Conservation (phyloP, 306 rosid genomes). For the Dalbergia oliveri region DNA sequence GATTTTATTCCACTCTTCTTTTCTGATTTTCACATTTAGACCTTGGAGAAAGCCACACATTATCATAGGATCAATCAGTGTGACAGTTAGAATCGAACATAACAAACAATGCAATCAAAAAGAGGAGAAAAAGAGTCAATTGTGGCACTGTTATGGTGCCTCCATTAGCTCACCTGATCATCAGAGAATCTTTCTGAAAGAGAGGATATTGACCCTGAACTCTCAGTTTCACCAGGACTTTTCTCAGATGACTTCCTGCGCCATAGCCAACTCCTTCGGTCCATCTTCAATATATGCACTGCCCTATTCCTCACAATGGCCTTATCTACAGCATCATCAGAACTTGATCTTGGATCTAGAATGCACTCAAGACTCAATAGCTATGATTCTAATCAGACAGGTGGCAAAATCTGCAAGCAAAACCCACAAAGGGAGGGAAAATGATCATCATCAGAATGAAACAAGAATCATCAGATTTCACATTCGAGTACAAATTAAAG, state of each 20-base stretch:
- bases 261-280: constrained; percentile 85
- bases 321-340: constrained; percentile 45
- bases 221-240: constrained; percentile 82
- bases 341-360: constrained; percentile 29
- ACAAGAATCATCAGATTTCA: constrained; percentile 1
- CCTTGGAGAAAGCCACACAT: background rate
- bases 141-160: background rate
- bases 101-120: constrained; percentile 33
- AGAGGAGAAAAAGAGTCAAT: constrained; percentile 4
- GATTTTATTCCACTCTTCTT: background rate
- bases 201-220: constrained; percentile 80
- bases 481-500: constrained; percentile 19
- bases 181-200: constrained; percentile 83
- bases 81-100: constrained; percentile 26
- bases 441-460: background rate
- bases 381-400: constrained; percentile 34
- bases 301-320: constrained; percentile 44
- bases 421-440: constrained; percentile 21
- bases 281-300: constrained; percentile 55
- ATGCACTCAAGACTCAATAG: constrained; percentile 27
- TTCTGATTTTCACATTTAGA: background rate
- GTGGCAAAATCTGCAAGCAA: constrained; percentile 35
- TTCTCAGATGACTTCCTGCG: constrained; percentile 80
- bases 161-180: constrained; percentile 64
- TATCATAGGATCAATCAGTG: constrained; percentile 6